A percentile compares a stretch with the other conserved stretches of the same genome.
Conservation (phyloP, 2,329 filamentous ascomycete species). For the Aspergillus candidus region DNA sequence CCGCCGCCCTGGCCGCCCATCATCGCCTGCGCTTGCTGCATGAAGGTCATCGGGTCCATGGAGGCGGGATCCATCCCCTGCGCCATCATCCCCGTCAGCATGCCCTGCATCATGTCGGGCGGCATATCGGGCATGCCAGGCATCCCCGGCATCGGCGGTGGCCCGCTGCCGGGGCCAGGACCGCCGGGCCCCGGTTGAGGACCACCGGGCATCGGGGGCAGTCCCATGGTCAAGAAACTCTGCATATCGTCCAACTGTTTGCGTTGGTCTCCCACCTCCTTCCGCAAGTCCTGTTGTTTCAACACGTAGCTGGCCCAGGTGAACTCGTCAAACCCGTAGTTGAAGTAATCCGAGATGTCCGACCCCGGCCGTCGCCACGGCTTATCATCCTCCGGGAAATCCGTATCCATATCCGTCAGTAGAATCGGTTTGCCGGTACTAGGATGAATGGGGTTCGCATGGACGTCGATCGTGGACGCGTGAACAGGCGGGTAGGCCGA, state of each 20-base stretch:
- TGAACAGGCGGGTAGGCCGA: constrained; percentile 61
- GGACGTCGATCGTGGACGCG: constrained; percentile 78
- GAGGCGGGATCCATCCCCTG: constrained; percentile 49
- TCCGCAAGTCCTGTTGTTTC: constrained; percentile 74
- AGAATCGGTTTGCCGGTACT: constrained; percentile 71
- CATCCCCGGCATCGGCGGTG: constrained; percentile 32
- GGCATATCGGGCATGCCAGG: constrained; percentile 47
- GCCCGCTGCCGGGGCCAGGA: constrained; percentile 20
- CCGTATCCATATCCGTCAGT: constrained; percentile 68
- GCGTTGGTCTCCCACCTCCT: constrained; percentile 76
- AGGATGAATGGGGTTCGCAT: constrained; percentile 73
- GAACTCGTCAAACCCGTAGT: constrained; percentile 98
- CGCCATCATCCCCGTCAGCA: constrained; percentile 51
- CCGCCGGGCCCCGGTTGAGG: constrained; percentile 22
- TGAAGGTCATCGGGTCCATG: constrained; percentile 51
- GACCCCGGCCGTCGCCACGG: constrained; percentile 93
- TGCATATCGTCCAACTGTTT: constrained; percentile 58
- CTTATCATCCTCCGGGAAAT: constrained; percentile 73
- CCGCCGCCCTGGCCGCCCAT: constrained; percentile 38
- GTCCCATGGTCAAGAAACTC: constrained; percentile 49
- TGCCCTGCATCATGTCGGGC: constrained; percentile 54
- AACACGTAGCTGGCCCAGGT: constrained; percentile 92
- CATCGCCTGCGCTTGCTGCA: constrained; percentile 49
- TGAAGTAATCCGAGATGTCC: constrained; percentile 95
- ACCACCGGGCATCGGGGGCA: constrained; percentile 42